phyloP scores from a whole-genome alignment of 441 rosid species.

The Croton laevigatus region DNA sequence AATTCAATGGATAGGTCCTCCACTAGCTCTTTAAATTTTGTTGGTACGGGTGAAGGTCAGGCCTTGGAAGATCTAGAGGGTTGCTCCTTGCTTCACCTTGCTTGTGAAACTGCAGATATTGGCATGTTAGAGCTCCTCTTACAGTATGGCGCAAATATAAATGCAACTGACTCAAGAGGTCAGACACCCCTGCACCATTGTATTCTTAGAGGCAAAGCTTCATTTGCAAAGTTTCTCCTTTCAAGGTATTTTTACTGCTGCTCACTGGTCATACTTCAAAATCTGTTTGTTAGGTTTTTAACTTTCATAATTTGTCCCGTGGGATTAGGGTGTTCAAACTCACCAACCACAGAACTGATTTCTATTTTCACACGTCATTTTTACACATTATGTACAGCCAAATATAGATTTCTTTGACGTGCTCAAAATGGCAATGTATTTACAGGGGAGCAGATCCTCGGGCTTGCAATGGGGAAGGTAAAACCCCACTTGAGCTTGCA shows the following conservation, averaged over 20 bases:
- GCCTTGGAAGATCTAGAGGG: conserved; percentile 61
- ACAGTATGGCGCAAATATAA: conserved; percentile 91
- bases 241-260: conserved; percentile 53
- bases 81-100: conserved; percentile 87
- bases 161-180: conserved; percentile 72
- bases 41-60: conserved; percentile 46
- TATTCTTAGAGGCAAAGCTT: conserved; percentile 58
- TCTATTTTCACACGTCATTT: background rate
- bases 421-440: conserved; percentile 8
- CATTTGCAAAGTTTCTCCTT: conserved; percentile 75
- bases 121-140: conserved; percentile 99
- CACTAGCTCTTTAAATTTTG: conserved; percentile 51
- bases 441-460: conserved; percentile 91
- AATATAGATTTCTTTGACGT: background rate
- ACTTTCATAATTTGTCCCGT: too few species aligned
- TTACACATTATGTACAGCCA: too few species aligned
- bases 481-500: conserved; percentile 65
- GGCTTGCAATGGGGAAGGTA: conserved; percentile 64
- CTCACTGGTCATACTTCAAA: background rate
- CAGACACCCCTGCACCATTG: conserved; percentile 81
- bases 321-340: too few species aligned
- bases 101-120: conserved; percentile 92
- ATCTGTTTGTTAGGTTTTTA: background rate
- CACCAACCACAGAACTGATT: too few species aligned
- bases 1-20: conserved; percentile 67